Conservation (phyloP, 2,329 filamentous ascomycete species). For the Trichoderma atroviride region DNA sequence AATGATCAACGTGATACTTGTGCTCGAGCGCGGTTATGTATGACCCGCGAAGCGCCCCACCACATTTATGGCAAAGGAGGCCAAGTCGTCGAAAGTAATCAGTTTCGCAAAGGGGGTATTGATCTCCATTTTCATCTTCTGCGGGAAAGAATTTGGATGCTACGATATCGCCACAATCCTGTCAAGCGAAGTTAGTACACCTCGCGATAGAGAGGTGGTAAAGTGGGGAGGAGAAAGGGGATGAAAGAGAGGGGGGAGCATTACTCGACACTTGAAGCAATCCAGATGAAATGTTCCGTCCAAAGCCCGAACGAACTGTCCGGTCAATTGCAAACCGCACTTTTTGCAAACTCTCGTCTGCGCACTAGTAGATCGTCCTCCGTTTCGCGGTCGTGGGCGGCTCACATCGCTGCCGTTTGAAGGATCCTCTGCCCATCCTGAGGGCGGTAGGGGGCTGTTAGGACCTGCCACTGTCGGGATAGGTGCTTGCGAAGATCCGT, state of each 20-base stretch:
- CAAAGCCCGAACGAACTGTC: slow-evolving; percentile 92
- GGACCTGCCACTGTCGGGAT: slow-evolving; percentile 43
- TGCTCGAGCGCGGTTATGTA: slow-evolving; percentile 97
- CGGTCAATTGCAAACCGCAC: slow-evolving; percentile 83
- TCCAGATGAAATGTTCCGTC: slow-evolving; percentile 95
- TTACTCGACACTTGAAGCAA: slow-evolving; percentile 95
- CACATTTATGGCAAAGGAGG: slow-evolving; percentile 88
- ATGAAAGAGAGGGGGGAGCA: slow-evolving; percentile 31
- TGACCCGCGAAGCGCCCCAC: slow-evolving; percentile 88
- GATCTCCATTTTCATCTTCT: slow-evolving; percentile 82
- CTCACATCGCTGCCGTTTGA: slow-evolving; percentile 61
- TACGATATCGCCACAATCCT: slow-evolving; percentile 97
- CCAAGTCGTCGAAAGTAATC: slow-evolving; percentile 95
- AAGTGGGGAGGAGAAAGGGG: slow-evolving; percentile 23
- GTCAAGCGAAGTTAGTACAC: slow-evolving; percentile 29
- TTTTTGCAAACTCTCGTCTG: slow-evolving; percentile 76
- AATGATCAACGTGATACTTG: slow-evolving; percentile 99
- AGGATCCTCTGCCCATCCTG: slow-evolving; percentile 47
- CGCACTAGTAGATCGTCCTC: slow-evolving; percentile 60
- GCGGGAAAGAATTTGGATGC: slow-evolving; percentile 99
- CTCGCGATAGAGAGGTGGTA: not conserved
- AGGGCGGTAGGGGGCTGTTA: slow-evolving; percentile 37
- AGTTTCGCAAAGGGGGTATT: slow-evolving; percentile 95
- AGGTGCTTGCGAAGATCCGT: slow-evolving; percentile 42
- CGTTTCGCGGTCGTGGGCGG: slow-evolving; percentile 56